phyloP scores from a whole-genome alignment of 345 rosid species.

The Fremontodendron californicum region DNA sequence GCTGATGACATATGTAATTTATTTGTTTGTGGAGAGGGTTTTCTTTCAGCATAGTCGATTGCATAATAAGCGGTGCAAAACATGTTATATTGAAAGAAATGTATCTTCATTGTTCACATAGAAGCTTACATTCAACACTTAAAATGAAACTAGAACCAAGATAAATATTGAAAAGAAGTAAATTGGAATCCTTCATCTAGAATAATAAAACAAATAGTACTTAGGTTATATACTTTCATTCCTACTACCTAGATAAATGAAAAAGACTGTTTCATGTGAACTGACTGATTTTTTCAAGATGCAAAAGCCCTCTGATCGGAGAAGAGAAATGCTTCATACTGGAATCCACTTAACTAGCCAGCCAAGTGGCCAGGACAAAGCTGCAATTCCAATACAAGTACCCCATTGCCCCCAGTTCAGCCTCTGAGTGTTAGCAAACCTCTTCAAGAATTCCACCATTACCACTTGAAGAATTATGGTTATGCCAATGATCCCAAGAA shows the following conservation, averaged over 20 bases:
- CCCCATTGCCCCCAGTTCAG: slow-evolving; percentile 41
- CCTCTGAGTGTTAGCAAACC: slow-evolving; percentile 40
- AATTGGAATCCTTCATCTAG: background rate
- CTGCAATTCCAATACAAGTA: slow-evolving; percentile 33
- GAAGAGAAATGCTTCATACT: slow-evolving; percentile 16
- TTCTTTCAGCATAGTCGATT: too few species aligned
- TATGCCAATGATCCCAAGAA: slow-evolving; percentile 27
- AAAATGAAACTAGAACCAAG: background rate
- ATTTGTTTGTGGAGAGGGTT: background rate
- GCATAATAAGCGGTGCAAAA: background rate
- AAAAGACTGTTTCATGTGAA: background rate
- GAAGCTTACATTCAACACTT: background rate
- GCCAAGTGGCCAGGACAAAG: slow-evolving; percentile 40
- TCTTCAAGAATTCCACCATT: slow-evolving; percentile 45
- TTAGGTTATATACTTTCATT: background rate
- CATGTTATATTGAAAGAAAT: background rate
- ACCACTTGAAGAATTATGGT: slow-evolving; percentile 30
- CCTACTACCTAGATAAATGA: background rate
- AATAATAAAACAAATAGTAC: background rate
- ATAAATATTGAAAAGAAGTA: background rate
- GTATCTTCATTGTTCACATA: background rate
- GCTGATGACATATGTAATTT: background rate
- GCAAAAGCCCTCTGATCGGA: background rate
- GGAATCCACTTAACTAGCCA: slow-evolving; percentile 32
- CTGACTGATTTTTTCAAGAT: background rate